These are phyloP conservation scores for Talaromyces sp. DNA, from an alignment of 2,329 filamentous ascomycete species.

Conservation along the genomic window DNA sequence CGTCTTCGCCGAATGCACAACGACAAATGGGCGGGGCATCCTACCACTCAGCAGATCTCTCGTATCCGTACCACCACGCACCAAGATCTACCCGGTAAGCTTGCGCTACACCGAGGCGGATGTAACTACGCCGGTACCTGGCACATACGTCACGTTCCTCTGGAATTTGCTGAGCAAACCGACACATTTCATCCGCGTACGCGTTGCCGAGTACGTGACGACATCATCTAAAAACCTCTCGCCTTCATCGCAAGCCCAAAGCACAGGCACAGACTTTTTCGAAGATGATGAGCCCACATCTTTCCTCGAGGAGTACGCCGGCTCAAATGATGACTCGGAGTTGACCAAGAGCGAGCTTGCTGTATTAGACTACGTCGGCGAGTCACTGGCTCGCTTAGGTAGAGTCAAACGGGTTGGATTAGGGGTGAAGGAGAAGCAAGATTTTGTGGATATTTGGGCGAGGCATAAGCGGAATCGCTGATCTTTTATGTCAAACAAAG, in stretches of 20 bases:
- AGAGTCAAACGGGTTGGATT: slow-evolving; percentile 85
- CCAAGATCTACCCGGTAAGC: slow-evolving; percentile 85
- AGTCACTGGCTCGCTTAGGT: slow-evolving; percentile 81
- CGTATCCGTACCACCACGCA: slow-evolving; percentile 58
- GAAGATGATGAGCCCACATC: slow-evolving; percentile 1
- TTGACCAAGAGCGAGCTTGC: slow-evolving; percentile 59
- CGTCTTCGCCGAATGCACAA: slow-evolving; percentile 90
- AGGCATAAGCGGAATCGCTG: slow-evolving; percentile 6
- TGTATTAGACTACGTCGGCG: slow-evolving; percentile 74
- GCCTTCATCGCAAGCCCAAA: slow-evolving; percentile 40
- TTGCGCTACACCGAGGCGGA: slow-evolving; percentile 85
- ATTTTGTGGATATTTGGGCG: slow-evolving; percentile 72
- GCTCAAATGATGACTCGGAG: slow-evolving; percentile 25
- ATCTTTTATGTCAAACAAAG: neutral
- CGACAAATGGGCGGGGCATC: slow-evolving; percentile 89
- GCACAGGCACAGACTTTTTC: slow-evolving; percentile 28
- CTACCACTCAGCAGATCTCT: slow-evolving; percentile 78
- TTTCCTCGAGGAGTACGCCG: slow-evolving; percentile 13
- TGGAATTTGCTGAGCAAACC: slow-evolving; percentile 83
- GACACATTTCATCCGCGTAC: slow-evolving; percentile 84
- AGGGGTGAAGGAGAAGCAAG: slow-evolving; percentile 75
- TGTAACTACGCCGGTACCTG: slow-evolving; percentile 84
- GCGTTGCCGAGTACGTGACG: slow-evolving; percentile 72
- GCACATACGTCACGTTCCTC: slow-evolving; percentile 67
- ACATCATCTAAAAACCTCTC: slow-evolving; percentile 32